Conservation (phyloP, 805 yeast species). For the Dipodascus geniculatus region DNA sequence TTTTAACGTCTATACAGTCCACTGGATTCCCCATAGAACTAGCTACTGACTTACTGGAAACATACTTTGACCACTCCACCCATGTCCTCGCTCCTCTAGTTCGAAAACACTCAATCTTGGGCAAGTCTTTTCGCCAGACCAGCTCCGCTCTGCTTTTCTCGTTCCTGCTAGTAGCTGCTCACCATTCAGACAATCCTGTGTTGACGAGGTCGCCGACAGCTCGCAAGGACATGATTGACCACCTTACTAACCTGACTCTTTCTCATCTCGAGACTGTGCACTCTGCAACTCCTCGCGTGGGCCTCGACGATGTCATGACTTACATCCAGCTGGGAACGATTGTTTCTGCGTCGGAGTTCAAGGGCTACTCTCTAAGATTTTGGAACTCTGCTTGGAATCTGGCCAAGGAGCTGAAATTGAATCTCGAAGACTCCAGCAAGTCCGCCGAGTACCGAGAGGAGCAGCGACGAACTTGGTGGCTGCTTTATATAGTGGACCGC, state of each 20-base stretch:
- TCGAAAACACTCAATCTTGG: slow-evolving; percentile 18
- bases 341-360: slow-evolving; percentile 24
- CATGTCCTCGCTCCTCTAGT: slow-evolving; percentile 21
- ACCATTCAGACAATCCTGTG: slow-evolving; percentile 21
- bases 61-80: slow-evolving; percentile 20
- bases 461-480: slow-evolving; percentile 32
- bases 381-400: slow-evolving; percentile 24
- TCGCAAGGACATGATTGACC: slow-evolving; percentile 15
- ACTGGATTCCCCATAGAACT: slow-evolving; percentile 15
- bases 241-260: slow-evolving; percentile 17
- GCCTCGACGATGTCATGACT: slow-evolving; percentile 23
- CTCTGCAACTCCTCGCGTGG: slow-evolving; percentile 16
- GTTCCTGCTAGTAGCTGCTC: slow-evolving; percentile 22
- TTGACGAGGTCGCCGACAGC: slow-evolving; percentile 20
- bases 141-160: slow-evolving; percentile 18
- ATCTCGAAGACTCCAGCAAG: slow-evolving; percentile 15
- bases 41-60: slow-evolving; percentile 21
- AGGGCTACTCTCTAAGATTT: slow-evolving; percentile 23
- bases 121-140: slow-evolving; percentile 13
- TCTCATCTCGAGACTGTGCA: slow-evolving; percentile 16
- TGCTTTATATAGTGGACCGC: slow-evolving; percentile 29
- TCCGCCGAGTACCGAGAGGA: slow-evolving; percentile 27
- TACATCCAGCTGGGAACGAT: slow-evolving; percentile 23
- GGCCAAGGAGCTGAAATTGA: slow-evolving; percentile 23
- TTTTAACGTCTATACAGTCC: slow-evolving; percentile 11